A percentile compares a stretch with the other conserved stretches of the same genome.
Conservation (phyloP, 208 protist species). For the Trypanosoma brucei region DNA sequence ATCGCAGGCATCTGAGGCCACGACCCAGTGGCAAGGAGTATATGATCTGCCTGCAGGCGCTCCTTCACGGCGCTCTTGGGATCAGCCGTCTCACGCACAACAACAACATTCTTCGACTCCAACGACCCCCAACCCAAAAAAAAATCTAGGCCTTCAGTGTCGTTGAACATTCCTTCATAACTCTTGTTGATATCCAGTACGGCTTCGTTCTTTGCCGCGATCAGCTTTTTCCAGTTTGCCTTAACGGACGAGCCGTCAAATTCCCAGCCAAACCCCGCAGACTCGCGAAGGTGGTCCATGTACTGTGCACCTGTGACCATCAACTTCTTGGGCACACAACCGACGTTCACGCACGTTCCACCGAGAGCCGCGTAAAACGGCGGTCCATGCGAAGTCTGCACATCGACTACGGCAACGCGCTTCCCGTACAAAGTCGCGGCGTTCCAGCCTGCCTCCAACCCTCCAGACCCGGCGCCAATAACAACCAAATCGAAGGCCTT, state of each 20-base stretch:
- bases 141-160: slow-evolving; percentile 83
- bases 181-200: slow-evolving; percentile 86
- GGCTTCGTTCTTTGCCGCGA: slow-evolving; percentile 83
- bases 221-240: slow-evolving; percentile 84
- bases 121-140: slow-evolving; percentile 76
- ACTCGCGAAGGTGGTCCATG: slow-evolving; percentile 74
- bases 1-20: slow-evolving; percentile 79
- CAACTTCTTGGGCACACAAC: slow-evolving; percentile 88
- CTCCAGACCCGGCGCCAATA: slow-evolving; percentile 84
- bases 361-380: slow-evolving; percentile 75
- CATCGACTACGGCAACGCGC: slow-evolving; percentile 84
- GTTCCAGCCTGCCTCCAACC: slow-evolving; percentile 84
- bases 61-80: slow-evolving; percentile 45
- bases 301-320: slow-evolving; percentile 85
- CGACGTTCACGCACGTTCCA: slow-evolving; percentile 85
- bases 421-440: slow-evolving; percentile 79
- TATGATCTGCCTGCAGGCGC: slow-evolving; percentile 64
- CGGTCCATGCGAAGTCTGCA: slow-evolving; percentile 73
- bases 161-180: slow-evolving; percentile 87
- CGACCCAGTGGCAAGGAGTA: slow-evolving; percentile 82
- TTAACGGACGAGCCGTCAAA: slow-evolving; percentile 36
- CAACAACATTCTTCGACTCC: slow-evolving; percentile 65
- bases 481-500: slow-evolving; percentile 87
- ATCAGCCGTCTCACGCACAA: slow-evolving; percentile 57
- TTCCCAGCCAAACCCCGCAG: slow-evolving; percentile 79